These are phyloP conservation scores for Straminergon stramineum DNA, from an alignment of 225 moss, liverwort and hornwort species.

Conservation along the genomic window DNA sequence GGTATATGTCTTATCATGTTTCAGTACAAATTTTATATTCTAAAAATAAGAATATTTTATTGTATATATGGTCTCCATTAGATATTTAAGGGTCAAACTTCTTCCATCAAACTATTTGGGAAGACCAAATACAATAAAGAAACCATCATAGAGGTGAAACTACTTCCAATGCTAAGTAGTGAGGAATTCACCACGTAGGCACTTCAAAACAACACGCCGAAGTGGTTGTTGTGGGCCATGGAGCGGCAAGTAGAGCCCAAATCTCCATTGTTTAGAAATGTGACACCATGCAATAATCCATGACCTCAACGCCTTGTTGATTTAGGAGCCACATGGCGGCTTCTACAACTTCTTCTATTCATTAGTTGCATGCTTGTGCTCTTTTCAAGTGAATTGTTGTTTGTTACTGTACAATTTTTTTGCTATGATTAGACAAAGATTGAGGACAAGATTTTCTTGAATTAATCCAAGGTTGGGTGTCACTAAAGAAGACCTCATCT, in stretches of 20 bases:
- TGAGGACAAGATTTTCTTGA: neutral
- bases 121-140: neutral
- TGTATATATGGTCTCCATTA: accelerated
- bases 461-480: accelerated
- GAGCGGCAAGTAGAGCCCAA: accelerated
- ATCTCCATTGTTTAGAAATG: accelerated
- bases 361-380: too few species aligned
- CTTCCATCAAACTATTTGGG: neutral
- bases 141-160: neutral
- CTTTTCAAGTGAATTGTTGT: neutral
- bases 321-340: too few species aligned
- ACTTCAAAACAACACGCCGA: too few species aligned
- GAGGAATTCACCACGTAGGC: too few species aligned
- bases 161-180: neutral
- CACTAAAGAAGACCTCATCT: neutral
- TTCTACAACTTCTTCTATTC: too few species aligned
- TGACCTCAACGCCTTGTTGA: too few species aligned
- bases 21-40: neutral
- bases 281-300: too few species aligned
- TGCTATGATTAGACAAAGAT: neutral
- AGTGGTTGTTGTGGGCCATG: too few species aligned
- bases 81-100: too few species aligned
- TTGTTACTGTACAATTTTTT: neutral
- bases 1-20: neutral
- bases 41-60: neutral